Evolutionary conservation across 2,329 filamentous ascomycete genomes (phyloP).

Genomic region (Ceratocystis cacaofunesta): DNA sequence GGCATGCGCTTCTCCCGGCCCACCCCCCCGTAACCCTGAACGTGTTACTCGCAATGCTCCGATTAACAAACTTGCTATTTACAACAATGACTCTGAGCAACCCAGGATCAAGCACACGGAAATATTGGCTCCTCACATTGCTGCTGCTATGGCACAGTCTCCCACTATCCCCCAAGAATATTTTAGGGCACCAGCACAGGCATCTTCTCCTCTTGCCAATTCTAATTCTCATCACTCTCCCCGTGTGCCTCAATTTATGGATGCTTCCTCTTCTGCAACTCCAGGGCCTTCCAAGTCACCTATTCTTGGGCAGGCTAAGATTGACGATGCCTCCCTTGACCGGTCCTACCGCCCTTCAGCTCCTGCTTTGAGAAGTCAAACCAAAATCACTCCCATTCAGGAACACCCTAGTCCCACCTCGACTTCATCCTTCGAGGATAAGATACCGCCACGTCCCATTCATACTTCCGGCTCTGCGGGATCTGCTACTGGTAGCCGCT

Average conservation of each 20-base stretch:
- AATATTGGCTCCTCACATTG: constrained; percentile 5
- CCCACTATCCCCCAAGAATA: constrained; percentile 15
- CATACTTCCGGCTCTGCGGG: constrained; percentile 38
- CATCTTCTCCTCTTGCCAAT: constrained; percentile 1
- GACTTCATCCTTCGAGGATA: neutral
- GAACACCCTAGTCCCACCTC: constrained; percentile 16
- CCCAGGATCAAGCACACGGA: constrained; percentile 10
- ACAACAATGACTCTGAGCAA: neutral
- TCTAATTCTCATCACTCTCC: constrained; percentile 3
- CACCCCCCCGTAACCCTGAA: constrained; percentile 9
- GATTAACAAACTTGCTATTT: neutral
- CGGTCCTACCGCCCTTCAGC: constrained; percentile 9
- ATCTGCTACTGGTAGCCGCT: constrained; percentile 35
- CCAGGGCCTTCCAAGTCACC: neutral
- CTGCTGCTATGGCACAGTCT: constrained; percentile 11
- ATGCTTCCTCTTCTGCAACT: neutral
- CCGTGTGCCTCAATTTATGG: constrained; percentile 5
- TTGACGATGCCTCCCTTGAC: constrained; percentile 22
- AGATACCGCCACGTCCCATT: constrained; percentile 24
- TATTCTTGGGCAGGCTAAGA: constrained; percentile 13
- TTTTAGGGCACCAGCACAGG: constrained; percentile 1
- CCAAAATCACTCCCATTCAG: constrained; percentile 15
- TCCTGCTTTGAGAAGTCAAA: constrained; percentile 9
- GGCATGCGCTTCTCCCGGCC: constrained; percentile 14
- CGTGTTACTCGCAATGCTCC: neutral